A percentile compares a stretch with the other conserved stretches of the same genome.
phyloP scores from a whole-genome alignment of 208 protist species.

The Paratrypanosoma confusum region DNA sequence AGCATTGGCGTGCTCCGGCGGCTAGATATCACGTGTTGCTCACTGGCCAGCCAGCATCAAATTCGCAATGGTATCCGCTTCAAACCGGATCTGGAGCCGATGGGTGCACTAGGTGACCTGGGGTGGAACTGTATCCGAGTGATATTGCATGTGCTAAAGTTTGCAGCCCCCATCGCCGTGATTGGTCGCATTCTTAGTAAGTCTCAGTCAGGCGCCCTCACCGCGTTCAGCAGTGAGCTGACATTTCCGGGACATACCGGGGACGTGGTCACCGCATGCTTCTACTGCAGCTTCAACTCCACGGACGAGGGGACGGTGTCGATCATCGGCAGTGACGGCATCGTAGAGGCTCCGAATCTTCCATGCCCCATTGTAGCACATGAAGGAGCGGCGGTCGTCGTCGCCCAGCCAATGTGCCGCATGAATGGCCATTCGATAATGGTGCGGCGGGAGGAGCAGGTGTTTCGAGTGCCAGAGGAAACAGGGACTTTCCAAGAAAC shows the following conservation, averaged over 20 bases:
- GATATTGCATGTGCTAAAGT: slow-evolving; percentile 54
- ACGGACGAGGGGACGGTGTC: slow-evolving; percentile 20
- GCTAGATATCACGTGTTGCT: too few species aligned
- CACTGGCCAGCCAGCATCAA: too few species aligned
- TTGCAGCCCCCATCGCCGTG: slow-evolving; percentile 33
- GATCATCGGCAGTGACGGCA: slow-evolving; percentile 23
- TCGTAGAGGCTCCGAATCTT: slow-evolving; percentile 25
- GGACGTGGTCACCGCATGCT: slow-evolving; percentile 27
- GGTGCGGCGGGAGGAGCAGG: slow-evolving; percentile 12
- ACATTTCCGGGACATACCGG: too few species aligned
- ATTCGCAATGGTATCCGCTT: slow-evolving; percentile 69
- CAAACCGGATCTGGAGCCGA: slow-evolving; percentile 36
- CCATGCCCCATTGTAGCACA: slow-evolving; percentile 15
- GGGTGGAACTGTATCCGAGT: slow-evolving; percentile 72
- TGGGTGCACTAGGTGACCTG: slow-evolving; percentile 56
- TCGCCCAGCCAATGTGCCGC: slow-evolving; percentile 6
- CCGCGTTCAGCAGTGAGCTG: slow-evolving; percentile 46
- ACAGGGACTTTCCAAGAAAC: slow-evolving; percentile 27
- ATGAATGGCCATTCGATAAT: slow-evolving; percentile 4
- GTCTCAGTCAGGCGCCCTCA: slow-evolving; percentile 25
- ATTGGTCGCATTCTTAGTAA: slow-evolving; percentile 34
- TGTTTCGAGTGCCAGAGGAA: slow-evolving; percentile 26
- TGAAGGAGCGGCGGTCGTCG: slow-evolving; percentile 10
- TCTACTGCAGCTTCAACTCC: slow-evolving; percentile 21
- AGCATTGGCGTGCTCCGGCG: too few species aligned